Percentiles rank a stretch among this genome's conserved stretches.
Conservation (phyloP, 805 yeast species). For the Cyberlindnera suaveolens region DNA sequence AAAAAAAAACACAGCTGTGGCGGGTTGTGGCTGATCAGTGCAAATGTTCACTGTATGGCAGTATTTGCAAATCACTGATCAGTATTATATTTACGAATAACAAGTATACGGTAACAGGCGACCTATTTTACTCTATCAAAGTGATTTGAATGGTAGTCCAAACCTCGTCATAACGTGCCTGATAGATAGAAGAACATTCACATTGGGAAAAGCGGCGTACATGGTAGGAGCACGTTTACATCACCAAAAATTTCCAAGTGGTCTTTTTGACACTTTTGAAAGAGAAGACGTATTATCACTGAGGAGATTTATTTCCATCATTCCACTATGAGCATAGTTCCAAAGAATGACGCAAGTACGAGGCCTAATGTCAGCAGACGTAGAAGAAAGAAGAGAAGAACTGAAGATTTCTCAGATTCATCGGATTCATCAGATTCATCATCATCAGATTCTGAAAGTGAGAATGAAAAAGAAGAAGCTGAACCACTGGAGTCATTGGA, state of each 20-base stretch:
- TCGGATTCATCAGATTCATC: constrained; percentile 23
- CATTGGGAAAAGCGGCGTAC: too few species aligned
- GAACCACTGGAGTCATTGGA: background rate
- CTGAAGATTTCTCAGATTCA: constrained; percentile 55
- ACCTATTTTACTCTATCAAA: too few species aligned
- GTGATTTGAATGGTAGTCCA: too few species aligned
- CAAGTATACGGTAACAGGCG: too few species aligned
- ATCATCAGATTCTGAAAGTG: constrained; percentile 28
- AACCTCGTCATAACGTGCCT: too few species aligned
- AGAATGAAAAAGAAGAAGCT: constrained; percentile 4
- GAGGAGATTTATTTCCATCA: background rate
- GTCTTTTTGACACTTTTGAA: background rate
- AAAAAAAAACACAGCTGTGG: too few species aligned
- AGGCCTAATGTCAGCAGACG: constrained; percentile 30
- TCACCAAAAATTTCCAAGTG: background rate
- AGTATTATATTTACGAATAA: too few species aligned
- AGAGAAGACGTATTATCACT: background rate
- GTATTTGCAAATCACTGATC: too few species aligned
- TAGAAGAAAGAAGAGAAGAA: constrained; percentile 76
- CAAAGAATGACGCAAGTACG: constrained; percentile 15
- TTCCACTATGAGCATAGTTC: constrained; percentile 19
- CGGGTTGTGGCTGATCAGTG: too few species aligned
- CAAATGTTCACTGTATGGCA: too few species aligned
- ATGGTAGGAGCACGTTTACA: too few species aligned
- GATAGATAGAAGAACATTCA: too few species aligned